Percentiles rank a stretch among this genome's conserved stretches.
These are phyloP conservation scores for Ceratobasidium sp. DNA, from an alignment of 1,284 basidiomycete genomes.

Conservation along the genomic window DNA sequence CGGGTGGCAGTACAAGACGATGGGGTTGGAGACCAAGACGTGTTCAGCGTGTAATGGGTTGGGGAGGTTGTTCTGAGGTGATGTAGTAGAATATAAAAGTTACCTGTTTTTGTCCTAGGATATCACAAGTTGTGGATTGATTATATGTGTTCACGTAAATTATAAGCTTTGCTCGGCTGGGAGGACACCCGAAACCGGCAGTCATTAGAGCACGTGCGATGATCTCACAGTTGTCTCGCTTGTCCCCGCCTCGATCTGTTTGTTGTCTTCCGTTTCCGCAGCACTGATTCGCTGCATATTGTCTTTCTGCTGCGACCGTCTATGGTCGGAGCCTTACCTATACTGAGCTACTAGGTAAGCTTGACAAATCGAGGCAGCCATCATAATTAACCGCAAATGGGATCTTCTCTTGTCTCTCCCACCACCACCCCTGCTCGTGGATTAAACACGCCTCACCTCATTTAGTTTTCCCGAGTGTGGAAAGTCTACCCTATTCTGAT, in stretches of 20 bases:
- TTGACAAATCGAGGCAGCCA: too few relatives aligned
- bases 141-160: not conserved
- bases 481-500: not conserved
- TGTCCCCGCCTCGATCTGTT: too few relatives aligned
- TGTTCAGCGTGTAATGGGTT: conserved; percentile 67
- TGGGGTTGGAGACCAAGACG: conserved; percentile 66
- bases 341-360: too few relatives aligned
- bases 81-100: not conserved
- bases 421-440: conserved; percentile 3
- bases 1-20: conserved; percentile 62
- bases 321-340: too few relatives aligned
- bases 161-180: not conserved
- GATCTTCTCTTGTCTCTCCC: not conserved
- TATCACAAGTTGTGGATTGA: not conserved
- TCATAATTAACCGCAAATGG: conserved; percentile 2
- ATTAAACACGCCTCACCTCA: conserved; percentile 3
- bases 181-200: not conserved
- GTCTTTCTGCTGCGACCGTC: too few relatives aligned
- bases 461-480: conserved; percentile 7
- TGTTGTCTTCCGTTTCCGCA: too few relatives aligned
- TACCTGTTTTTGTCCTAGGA: too few relatives aligned
- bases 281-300: too few relatives aligned
- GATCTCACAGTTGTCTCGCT: not conserved
- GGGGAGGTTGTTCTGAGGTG: conserved; percentile 62
- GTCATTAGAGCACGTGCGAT: not conserved